A percentile compares a stretch with the other conserved stretches of the same genome.
phyloP scores from a whole-genome alignment of 805 yeast genomes.

The Kazachstania taianensis region DNA sequence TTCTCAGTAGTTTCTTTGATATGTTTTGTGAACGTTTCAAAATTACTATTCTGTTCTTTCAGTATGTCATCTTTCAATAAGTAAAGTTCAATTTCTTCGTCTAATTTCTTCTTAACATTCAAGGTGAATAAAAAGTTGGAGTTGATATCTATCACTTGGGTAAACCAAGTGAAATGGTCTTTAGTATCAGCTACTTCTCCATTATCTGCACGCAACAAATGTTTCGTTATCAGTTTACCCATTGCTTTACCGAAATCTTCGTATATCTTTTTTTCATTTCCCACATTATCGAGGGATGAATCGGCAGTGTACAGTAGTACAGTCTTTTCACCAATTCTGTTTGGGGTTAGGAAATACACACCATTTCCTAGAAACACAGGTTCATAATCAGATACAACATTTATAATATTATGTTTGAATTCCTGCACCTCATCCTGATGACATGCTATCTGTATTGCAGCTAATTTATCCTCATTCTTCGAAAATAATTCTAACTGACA shows the following conservation, averaged over 20 bases:
- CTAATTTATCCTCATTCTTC: conserved; percentile 16
- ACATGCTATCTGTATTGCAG: conserved; percentile 15
- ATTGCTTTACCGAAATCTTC: conserved; percentile 12
- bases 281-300: neutral
- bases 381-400: conserved; percentile 13
- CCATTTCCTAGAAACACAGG: conserved; percentile 22
- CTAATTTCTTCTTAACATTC: too few species aligned
- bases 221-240: conserved; percentile 13
- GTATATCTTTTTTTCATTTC: neutral
- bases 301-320: conserved; percentile 3
- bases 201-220: conserved; percentile 12
- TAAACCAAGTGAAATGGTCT: conserved; percentile 25
- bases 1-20: too few species aligned
- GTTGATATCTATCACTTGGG: conserved; percentile 22
- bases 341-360: conserved; percentile 17
- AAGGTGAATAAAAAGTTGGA: conserved; percentile 18
- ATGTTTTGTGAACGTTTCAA: too few species aligned
- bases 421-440: too few species aligned
- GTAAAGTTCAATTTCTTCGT: too few species aligned
- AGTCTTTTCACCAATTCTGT: neutral
- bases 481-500: conserved; percentile 33
- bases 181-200: conserved; percentile 15
- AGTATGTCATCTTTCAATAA: too few species aligned
- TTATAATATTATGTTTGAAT: neutral
- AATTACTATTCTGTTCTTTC: too few species aligned